Conservation (phyloP, 805 yeast species). For the Lachancea dasiensis region DNA sequence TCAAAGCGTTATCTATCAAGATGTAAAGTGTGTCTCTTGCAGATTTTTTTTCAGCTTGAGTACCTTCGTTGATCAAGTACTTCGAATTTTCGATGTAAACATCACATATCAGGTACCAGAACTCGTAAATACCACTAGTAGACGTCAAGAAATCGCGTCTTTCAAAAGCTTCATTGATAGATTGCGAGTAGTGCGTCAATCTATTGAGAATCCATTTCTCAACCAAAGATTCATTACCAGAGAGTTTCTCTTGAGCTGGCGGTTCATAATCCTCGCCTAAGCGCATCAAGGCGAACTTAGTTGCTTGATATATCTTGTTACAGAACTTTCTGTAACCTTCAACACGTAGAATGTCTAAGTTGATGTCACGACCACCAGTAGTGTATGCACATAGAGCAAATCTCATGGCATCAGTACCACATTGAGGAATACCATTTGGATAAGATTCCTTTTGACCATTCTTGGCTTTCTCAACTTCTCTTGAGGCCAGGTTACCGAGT, state of each 20-base stretch:
- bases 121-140: conserved; percentile 81
- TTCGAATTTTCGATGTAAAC: conserved; percentile 98
- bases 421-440: conserved; percentile 97
- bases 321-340: conserved; percentile 99
- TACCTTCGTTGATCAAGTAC: conserved; percentile 85
- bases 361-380: conserved; percentile 98
- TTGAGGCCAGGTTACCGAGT: conserved; percentile 81
- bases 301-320: conserved; percentile 98
- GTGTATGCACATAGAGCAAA: conserved; percentile 97
- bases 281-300: conserved; percentile 91
- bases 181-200: conserved; percentile 62
- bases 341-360: conserved; percentile 90
- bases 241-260: conserved; percentile 52
- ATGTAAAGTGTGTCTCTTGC: conserved; percentile 94
- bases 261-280: conserved; percentile 86
- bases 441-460: conserved; percentile 83
- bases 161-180: conserved; percentile 62
- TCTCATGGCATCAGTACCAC: conserved; percentile 98
- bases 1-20: conserved; percentile 85
- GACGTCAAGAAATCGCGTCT: conserved; percentile 84
- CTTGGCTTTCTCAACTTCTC: conserved; percentile 80
- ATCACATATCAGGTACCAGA: conserved; percentile 95
- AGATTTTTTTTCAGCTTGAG: conserved; percentile 73
- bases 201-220: conserved; percentile 96
- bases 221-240: conserved; percentile 83